Base-by-base conservation (phyloP, 106 monocot species). In the Allium cepa region DNA sequence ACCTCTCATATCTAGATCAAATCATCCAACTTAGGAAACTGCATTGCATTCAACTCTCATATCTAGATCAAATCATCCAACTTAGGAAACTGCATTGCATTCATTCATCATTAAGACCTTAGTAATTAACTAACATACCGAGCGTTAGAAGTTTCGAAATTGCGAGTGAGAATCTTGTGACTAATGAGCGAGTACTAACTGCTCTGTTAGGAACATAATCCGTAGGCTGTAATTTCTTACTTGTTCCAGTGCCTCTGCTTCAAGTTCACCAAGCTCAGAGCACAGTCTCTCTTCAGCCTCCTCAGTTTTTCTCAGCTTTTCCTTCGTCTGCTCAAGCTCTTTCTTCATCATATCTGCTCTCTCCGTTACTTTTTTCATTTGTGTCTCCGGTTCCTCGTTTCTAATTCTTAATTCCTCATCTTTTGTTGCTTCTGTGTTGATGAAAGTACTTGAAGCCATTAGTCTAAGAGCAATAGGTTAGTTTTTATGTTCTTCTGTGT, bases 231-330 rank as follows among this genome's bases (percentile, higher is more conserved):
- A 76, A 49, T 8, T 17, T 56, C 67, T 66, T n/a, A 76, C 67
- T 60, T 69, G 76, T 45, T 4, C 68, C 47, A 67, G 16, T 3
- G 81, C 66, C 63, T 76, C 81, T 11, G 76, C 76, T 63, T 76
- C 76, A 16, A 76, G 62, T 11, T 81, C 81, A 17, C 81, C 76
- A 14, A 76, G 67, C 62, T 81, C 64, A 8, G 62, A 51, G 50
- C 76, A 81, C 51, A 81, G 76, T 62, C 76, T 66, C 62, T 81
- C 81, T 63, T 76, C 81, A 10, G 72, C 81, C 72, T 76, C 81
- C 76, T 76, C 76, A 8, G 53, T 55, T 66, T 50, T 68, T 16
- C 72, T 66, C 71, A 81, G 66, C 76, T 60, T 59, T 60, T 56
- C 58, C 63, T 59, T 76, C 63, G 18, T 69, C 62, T 53, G 47